phyloP scores from a whole-genome alignment of 257 asterid species.

The Fraxinus quadrangulata region DNA sequence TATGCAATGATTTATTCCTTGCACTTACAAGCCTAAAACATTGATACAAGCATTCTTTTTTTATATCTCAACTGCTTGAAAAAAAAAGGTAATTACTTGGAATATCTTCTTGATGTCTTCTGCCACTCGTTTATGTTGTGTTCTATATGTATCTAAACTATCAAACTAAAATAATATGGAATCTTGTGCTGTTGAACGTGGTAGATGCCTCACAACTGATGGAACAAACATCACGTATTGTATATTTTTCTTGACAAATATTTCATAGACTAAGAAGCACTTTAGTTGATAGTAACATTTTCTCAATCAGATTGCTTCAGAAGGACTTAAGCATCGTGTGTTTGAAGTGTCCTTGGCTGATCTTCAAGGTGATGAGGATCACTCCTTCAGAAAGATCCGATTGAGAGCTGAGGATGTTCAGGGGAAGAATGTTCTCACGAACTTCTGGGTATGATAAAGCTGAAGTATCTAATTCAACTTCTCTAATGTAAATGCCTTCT shows the following conservation, averaged over 20 bases:
- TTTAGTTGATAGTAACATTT: neutral
- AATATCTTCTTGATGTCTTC: neutral
- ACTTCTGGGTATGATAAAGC: slow-evolving; percentile 52
- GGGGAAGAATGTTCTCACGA: slow-evolving; percentile 78
- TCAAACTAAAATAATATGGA: neutral
- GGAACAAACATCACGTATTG: neutral
- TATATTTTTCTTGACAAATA: neutral
- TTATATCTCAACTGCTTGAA: neutral
- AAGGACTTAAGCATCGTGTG: slow-evolving; percentile 89
- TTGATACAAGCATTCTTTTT: neutral
- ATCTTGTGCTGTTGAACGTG: neutral
- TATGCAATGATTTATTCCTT: neutral
- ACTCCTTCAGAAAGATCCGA: slow-evolving; percentile 82
- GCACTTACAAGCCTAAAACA: neutral
- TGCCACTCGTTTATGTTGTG: neutral
- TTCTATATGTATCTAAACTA: neutral
- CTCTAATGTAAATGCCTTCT: neutral
- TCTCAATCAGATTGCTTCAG: slow-evolving; percentile 73
- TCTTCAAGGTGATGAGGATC: slow-evolving; percentile 81
- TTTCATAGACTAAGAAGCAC: neutral
- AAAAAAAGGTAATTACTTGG: neutral
- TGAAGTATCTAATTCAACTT: neutral
- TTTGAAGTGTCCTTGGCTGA: slow-evolving; percentile 86
- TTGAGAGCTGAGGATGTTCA: slow-evolving; percentile 85
- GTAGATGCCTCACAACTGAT: neutral